A percentile compares a stretch with the other conserved stretches of the same genome.
Evolutionary conservation across 371 early-diverging fungal genomes (phyloP).

Genomic region (Apophysomyces trapeziformis): DNA sequence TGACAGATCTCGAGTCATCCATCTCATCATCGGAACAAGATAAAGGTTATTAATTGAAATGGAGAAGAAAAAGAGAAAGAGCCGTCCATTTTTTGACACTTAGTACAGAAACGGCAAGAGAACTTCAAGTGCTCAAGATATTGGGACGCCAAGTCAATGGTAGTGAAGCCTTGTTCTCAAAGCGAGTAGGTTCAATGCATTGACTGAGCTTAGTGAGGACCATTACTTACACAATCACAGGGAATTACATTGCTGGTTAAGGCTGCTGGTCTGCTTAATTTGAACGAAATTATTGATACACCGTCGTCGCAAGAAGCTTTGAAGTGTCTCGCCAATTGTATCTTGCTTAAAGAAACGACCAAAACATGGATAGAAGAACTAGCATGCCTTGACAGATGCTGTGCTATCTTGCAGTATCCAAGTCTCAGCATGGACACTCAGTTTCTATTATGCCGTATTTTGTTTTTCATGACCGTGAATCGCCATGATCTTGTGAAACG

Average conservation of each 20-base stretch:
- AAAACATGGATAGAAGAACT: slow-evolving; percentile 47
- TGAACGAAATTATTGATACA: slow-evolving; percentile 24
- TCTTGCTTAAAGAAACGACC: slow-evolving; percentile 49
- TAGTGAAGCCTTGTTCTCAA: slow-evolving; percentile 14
- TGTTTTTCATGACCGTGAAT: slow-evolving; percentile 63
- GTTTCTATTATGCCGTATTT: slow-evolving; percentile 60
- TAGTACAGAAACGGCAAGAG: background rate
- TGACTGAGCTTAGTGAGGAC: slow-evolving; percentile 7
- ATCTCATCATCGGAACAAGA: background rate
- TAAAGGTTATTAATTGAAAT: background rate
- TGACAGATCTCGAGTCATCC: slow-evolving; percentile 11
- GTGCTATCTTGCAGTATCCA: slow-evolving; percentile 35
- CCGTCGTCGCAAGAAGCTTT: slow-evolving; percentile 50
- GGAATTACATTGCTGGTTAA: slow-evolving; percentile 30
- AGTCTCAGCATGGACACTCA: slow-evolving; percentile 52
- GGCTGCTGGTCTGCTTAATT: slow-evolving; percentile 28
- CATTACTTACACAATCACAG: slow-evolving; percentile 20
- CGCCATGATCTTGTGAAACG: slow-evolving; percentile 42
- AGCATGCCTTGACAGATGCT: slow-evolving; percentile 30
- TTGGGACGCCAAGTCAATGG: slow-evolving; percentile 11
- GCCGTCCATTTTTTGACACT: background rate
- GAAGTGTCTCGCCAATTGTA: slow-evolving; percentile 63
- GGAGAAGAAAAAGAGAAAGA: too few species aligned
- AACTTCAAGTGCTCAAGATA: slow-evolving; percentile 16
- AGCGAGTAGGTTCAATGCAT: slow-evolving; percentile 9